Evolutionary conservation across 1,139 yeast genomes (phyloP).

Genomic region (Blastobotrys indianensis): DNA sequence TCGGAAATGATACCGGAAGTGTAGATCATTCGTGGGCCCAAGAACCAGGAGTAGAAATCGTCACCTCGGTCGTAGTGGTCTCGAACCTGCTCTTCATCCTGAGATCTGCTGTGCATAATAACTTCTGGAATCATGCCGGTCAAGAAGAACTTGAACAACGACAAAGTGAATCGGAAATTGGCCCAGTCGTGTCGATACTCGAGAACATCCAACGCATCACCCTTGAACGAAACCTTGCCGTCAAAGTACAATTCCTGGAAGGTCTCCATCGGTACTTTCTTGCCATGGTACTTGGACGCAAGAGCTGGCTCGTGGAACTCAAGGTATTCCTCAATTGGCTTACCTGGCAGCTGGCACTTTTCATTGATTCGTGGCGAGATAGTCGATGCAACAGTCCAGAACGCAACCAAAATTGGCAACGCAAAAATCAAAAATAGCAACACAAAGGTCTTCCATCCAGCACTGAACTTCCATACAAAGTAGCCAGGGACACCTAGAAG

Average conservation of each 20-base stretch:
- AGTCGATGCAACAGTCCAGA: conserved; percentile 74
- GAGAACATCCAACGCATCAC: conserved; percentile 76
- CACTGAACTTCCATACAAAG: conserved; percentile 60
- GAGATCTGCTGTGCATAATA: conserved; percentile 83
- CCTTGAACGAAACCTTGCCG: conserved; percentile 79
- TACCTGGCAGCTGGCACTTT: conserved; percentile 68
- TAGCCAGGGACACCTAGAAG: conserved; percentile 59
- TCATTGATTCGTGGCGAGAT: conserved; percentile 79
- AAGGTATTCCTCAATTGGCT: conserved; percentile 72
- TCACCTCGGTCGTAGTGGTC: conserved; percentile 97
- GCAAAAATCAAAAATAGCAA: conserved; percentile 44
- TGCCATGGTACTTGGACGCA: conserved; percentile 66
- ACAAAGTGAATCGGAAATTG: conserved; percentile 67
- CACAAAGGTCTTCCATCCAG: conserved; percentile 63
- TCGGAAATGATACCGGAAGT: conserved; percentile 83
- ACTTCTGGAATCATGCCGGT: conserved; percentile 93
- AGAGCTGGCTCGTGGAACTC: conserved; percentile 75
- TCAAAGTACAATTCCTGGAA: conserved; percentile 85
- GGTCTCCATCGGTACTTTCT: conserved; percentile 87
- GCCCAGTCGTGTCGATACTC: conserved; percentile 94
- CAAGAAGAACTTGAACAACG: conserved; percentile 74
- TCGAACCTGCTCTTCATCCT: conserved; percentile 94
- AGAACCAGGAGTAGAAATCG: conserved; percentile 89
- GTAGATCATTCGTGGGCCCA: conserved; percentile 92
- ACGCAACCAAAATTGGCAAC: conserved; percentile 70